Base-by-base conservation (phyloP, 2,329 filamentous ascomycete species). In the Neonectria faginata region DNA sequence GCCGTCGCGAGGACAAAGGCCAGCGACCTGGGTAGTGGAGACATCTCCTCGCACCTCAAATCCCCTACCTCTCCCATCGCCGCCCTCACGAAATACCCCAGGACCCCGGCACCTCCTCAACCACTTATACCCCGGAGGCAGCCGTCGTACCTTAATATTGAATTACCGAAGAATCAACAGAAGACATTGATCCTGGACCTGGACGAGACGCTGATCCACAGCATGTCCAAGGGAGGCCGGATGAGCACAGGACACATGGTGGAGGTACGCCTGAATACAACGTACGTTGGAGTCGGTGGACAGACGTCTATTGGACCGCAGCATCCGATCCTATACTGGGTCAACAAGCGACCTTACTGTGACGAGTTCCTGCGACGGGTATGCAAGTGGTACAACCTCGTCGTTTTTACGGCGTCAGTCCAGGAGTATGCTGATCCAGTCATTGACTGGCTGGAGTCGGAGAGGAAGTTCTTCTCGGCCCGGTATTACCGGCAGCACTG, bases 191-290 rank as follows among this genome's bases (percentile, higher is more conserved):
- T 99, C 68, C 85, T 99, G 57, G 96, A 99, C 78, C 88, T 99
- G 18, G 96, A 99, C 79, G 96, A 99, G 80, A 99, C 96, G 0
- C 82, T 99, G 70, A 99, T 99, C 71, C 96, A 99, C 84, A 97
- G 94, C 79, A 94, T 98, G 86, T 94, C 95, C 65, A 97, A 97
- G 78, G 96, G 96, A 31, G 94, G 95, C 57, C 89, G 95, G 64
- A 97, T 97, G 91, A 95, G 93, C 73, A 95, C 93, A 20, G 96
- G 96, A 18, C 96, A 99, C 80, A 99, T 99, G 96, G 94, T 99
- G 57, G 96, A 99, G 81, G 96, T 99, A 68, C 94, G 94, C 73
- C 86, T 97, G 65, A 92, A 92, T 77, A 90, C 90, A 62, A 89
- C 89, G 66, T 81, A 88, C 60, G 86, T 93, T 48, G 90, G 88